Conservation (phyloP, 495 filamentous ascomycete genomes). For the Darksidea phi region DNA sequence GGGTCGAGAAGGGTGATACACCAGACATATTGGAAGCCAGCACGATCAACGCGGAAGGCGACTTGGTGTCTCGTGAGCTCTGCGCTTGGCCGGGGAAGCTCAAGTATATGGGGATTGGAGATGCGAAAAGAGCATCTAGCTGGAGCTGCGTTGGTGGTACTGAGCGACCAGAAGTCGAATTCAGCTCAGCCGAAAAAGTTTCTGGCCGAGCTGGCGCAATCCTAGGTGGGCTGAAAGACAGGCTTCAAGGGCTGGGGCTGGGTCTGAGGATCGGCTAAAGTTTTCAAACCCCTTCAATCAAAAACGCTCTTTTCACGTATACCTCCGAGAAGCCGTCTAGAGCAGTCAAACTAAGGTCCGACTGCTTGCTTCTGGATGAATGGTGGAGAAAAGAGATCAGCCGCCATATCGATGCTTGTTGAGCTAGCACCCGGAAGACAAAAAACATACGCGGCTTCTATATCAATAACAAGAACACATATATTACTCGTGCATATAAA, state of each 20-base stretch:
- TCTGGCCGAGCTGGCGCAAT: background rate
- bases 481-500: background rate
- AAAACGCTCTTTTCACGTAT: background rate
- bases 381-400: background rate
- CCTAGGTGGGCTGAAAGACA: slow-evolving; percentile 19
- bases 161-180: slow-evolving; percentile 9
- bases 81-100: slow-evolving; percentile 23
- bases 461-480: background rate
- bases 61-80: slow-evolving; percentile 19
- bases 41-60: slow-evolving; percentile 11
- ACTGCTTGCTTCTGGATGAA: background rate
- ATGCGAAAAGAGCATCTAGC: slow-evolving; percentile 24
- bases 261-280: slow-evolving; percentile 22
- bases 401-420: background rate
- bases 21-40: slow-evolving; percentile 39
- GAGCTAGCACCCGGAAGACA: too few relatives aligned
- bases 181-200: background rate
- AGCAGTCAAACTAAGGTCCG: background rate
- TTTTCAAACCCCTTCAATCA: background rate
- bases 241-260: slow-evolving; percentile 14
- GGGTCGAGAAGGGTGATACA: slow-evolving; percentile 47
- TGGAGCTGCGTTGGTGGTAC: slow-evolving; percentile 19
- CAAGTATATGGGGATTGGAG: slow-evolving; percentile 30
- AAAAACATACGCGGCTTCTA: background rate
- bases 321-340: background rate